Percentiles rank a stretch among this genome's conserved stretches.
Conservation (phyloP, 495 filamentous ascomycete species). For the Xylaria curta region DNA sequence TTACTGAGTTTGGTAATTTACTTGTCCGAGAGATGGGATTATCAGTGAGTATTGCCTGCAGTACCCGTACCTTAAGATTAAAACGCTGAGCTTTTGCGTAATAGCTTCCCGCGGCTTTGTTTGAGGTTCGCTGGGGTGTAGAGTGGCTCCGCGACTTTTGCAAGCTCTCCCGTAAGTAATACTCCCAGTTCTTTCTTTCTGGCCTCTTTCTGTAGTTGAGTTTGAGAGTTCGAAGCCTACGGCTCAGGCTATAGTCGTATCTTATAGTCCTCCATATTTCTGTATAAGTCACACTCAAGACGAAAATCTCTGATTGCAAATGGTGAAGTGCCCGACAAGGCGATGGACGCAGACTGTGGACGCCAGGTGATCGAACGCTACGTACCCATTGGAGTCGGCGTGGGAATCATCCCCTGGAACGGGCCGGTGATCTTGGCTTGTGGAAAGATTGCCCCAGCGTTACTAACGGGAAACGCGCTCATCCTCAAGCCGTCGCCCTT, state of each 20-base stretch:
- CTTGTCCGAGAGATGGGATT: slow-evolving; percentile 11
- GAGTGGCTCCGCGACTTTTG: not conserved
- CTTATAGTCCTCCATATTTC: not conserved
- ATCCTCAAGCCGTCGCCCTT: slow-evolving; percentile 17
- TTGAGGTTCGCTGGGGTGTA: not conserved
- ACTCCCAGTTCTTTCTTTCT: not conserved
- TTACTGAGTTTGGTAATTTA: not conserved
- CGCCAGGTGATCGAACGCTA: slow-evolving; percentile 44
- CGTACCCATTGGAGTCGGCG: slow-evolving; percentile 48
- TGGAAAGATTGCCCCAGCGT: slow-evolving; percentile 52
- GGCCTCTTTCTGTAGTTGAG: not conserved
- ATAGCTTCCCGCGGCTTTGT: not conserved
- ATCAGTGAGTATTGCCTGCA: not conserved
- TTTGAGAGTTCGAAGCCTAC: not conserved
- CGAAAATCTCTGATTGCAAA: not conserved
- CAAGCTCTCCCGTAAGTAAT: slow-evolving; percentile 13
- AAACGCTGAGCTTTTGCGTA: not conserved
- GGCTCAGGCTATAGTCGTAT: not conserved
- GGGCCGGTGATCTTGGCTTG: slow-evolving; percentile 49
- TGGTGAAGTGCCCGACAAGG: slow-evolving; percentile 20
- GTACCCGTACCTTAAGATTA: not conserved
- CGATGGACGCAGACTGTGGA: slow-evolving; percentile 48
- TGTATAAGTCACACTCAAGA: not conserved
- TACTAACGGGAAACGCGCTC: slow-evolving; percentile 51
- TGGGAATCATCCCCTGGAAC: slow-evolving; percentile 61